Evolutionary conservation across 2,329 filamentous ascomycete genomes (phyloP).

Genomic region (Nothophoma quercina): DNA sequence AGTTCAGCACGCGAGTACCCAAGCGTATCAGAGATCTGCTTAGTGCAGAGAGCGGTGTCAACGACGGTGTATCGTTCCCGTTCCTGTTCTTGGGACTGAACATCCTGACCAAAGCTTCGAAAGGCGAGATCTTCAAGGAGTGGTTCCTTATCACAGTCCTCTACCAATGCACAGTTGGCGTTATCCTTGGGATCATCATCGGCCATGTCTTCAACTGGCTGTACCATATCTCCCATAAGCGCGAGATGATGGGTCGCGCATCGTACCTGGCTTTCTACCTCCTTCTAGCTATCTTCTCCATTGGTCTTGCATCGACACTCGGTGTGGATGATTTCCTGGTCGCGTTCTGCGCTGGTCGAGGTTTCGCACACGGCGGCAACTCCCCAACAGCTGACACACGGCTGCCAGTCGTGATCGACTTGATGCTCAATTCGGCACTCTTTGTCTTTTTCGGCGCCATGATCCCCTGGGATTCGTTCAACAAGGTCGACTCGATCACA

Average conservation of each 20-base stretch:
- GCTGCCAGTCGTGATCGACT: constrained; percentile 60
- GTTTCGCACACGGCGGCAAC: constrained; percentile 63
- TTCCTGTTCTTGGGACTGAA: constrained; percentile 63
- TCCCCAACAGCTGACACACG: constrained; percentile 56
- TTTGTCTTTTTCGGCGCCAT: constrained; percentile 65
- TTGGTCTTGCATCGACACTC: constrained; percentile 60
- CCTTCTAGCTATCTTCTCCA: constrained; percentile 60
- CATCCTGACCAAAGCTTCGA: constrained; percentile 50
- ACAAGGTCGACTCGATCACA: constrained; percentile 46
- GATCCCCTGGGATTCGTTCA: constrained; percentile 60
- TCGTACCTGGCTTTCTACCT: constrained; percentile 65
- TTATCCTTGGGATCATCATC: constrained; percentile 56
- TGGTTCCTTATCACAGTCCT: constrained; percentile 63
- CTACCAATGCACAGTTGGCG: constrained; percentile 62
- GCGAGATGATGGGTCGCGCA: constrained; percentile 57
- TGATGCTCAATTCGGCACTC: constrained; percentile 64
- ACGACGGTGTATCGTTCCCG: constrained; percentile 64
- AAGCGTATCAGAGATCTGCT: constrained; percentile 60
- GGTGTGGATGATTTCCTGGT: constrained; percentile 65
- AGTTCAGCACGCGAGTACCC: constrained; percentile 61
- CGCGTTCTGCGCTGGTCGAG: constrained; percentile 63
- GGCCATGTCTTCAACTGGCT: constrained; percentile 58
- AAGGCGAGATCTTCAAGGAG: constrained; percentile 55
- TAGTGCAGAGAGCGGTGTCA: constrained; percentile 63
- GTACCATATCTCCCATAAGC: constrained; percentile 56